These are phyloP conservation scores for Solanum etuberosum DNA, from an alignment of 257 asterid species.

Conservation along the genomic window DNA sequence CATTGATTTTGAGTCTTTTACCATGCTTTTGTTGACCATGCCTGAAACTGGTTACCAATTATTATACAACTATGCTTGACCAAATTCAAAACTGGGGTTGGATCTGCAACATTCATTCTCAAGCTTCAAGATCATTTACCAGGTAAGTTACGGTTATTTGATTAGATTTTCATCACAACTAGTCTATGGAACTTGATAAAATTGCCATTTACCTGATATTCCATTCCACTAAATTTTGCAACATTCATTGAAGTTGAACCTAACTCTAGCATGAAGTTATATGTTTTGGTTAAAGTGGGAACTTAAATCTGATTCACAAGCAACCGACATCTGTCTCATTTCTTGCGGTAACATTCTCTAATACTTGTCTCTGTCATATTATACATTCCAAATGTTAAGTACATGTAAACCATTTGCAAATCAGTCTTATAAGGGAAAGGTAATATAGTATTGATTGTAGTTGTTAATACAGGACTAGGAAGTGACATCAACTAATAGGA, in stretches of 20 bases:
- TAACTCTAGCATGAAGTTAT: background rate
- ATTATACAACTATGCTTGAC: background rate
- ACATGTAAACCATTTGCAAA: background rate
- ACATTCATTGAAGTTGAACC: background rate
- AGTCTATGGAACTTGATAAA: no score
- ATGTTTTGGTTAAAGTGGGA: slow-evolving; percentile 32
- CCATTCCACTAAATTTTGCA: background rate
- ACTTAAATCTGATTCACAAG: no score
- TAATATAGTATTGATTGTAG: background rate
- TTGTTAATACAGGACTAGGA: no score
- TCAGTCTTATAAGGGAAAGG: background rate
- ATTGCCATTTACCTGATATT: background rate
- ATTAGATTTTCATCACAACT: background rate
- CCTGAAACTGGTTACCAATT: slow-evolving; percentile 89
- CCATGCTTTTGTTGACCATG: slow-evolving; percentile 33
- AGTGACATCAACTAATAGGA: background rate
- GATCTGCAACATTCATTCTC: no score
- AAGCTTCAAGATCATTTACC: slow-evolving; percentile 54
- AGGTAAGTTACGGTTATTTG: slow-evolving; percentile 27
- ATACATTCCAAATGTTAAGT: no score
- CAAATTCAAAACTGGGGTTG: slow-evolving; percentile 9
- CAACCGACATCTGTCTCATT: slow-evolving; percentile 50
- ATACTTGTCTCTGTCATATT: background rate
- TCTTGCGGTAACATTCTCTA: slow-evolving; percentile 40
- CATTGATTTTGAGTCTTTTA: background rate